phyloP scores from a whole-genome alignment of 2,329 filamentous ascomycete genomes.

The Blumeriella jaapii region DNA sequence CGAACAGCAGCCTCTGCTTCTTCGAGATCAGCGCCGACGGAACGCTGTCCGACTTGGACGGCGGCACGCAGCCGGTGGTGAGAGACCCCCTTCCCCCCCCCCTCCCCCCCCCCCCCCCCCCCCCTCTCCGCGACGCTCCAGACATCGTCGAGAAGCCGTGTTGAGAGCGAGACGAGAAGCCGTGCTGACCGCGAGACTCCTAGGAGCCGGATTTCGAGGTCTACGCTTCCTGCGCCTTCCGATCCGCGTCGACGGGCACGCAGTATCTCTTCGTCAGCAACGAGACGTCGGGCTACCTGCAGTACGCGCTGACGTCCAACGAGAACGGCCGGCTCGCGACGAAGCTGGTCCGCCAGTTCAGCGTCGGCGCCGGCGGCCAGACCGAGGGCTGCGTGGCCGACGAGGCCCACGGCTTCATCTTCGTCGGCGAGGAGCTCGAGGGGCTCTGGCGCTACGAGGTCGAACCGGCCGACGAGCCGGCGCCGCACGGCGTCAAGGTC shows the following conservation, averaged over 20 bases:
- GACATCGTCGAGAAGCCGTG: background rate
- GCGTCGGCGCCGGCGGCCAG: constrained; percentile 2
- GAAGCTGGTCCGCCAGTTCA: background rate
- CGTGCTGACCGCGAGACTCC: background rate
- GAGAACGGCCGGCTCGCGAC: background rate
- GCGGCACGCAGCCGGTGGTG: constrained; percentile 1
- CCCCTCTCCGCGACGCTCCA: background rate
- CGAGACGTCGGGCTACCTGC: background rate
- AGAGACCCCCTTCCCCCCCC: background rate
- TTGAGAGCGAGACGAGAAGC: too few species aligned
- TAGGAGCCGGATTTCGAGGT: background rate
- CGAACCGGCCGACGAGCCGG: background rate
- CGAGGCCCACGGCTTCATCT: constrained; percentile 1
- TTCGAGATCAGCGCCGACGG: constrained; percentile 2
- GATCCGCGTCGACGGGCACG: background rate
- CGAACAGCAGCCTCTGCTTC: constrained; percentile 1
- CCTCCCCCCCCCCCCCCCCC: background rate
- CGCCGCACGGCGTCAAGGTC: background rate
- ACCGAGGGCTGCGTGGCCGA: constrained; percentile 2
- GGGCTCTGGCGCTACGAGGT: constrained; percentile 4
- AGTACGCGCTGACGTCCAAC: background rate
- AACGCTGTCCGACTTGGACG: background rate
- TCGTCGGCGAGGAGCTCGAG: constrained; percentile 1
- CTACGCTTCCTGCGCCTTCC: constrained; percentile 2
- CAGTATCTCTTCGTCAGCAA: constrained; percentile 5